Percentiles rank a stretch among this genome's conserved stretches.
These are phyloP conservation scores for Lentinula novae-zelandiae DNA, from an alignment of 1,284 basidiomycete genomes.

Conservation along the genomic window DNA sequence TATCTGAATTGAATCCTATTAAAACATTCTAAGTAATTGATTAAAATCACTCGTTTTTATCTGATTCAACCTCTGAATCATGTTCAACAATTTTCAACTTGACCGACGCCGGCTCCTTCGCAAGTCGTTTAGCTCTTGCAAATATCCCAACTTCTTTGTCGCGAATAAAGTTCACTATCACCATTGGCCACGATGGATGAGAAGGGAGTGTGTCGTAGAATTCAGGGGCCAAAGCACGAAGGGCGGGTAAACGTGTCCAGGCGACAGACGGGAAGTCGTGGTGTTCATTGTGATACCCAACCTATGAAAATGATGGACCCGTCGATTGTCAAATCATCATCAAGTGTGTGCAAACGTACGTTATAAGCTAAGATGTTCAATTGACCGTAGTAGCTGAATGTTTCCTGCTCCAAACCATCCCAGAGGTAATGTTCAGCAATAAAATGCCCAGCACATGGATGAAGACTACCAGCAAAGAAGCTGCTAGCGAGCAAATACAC, in stretches of 20 bases:
- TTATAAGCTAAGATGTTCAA: constrained; percentile 95
- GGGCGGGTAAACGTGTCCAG: constrained; percentile 90
- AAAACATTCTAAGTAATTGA: too few relatives aligned
- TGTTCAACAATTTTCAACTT: neutral
- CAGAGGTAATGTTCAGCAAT: constrained; percentile 97
- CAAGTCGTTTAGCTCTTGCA: constrained; percentile 46
- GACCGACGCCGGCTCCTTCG: constrained; percentile 2
- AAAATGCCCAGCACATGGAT: constrained; percentile 96
- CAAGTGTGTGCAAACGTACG: constrained; percentile 40
- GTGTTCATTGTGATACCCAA: constrained; percentile 98
- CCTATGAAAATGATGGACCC: constrained; percentile 38
- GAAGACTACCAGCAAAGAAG: constrained; percentile 94
- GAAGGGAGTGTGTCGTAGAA: constrained; percentile 88
- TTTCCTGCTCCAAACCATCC: constrained; percentile 89
- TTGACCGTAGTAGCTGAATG: constrained; percentile 94
- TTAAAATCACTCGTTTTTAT: constrained; percentile 10
- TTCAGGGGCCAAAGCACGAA: constrained; percentile 84
- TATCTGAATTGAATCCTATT: too few relatives aligned
- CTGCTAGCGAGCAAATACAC: constrained; percentile 85
- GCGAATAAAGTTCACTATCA: constrained; percentile 91
- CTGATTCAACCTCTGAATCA: constrained; percentile 7
- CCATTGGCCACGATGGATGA: constrained; percentile 93
- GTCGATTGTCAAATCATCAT: neutral
- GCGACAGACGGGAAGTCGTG: constrained; percentile 97
- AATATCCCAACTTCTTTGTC: constrained; percentile 81